A percentile compares a stretch with the other conserved stretches of the same genome.
Conservation (phyloP, 306 rosid species). For the Cucumis hystrix region DNA sequence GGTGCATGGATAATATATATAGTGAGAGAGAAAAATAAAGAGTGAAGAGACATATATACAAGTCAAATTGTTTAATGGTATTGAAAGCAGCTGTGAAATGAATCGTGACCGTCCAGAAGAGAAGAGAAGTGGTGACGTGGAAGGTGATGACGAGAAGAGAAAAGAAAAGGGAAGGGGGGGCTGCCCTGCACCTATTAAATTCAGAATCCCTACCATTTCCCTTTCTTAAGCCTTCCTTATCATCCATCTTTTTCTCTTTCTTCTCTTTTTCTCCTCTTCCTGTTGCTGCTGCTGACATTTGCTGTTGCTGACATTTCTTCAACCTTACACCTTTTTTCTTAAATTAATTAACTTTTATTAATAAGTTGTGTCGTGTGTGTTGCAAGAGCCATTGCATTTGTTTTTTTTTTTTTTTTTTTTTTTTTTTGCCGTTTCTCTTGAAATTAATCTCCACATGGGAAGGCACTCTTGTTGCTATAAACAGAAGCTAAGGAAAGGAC, state of each 20-base stretch:
- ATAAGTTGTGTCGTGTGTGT: too few relatives aligned
- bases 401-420: background rate
- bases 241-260: background rate
- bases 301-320: conserved; percentile 9
- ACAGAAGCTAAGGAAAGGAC: conserved; percentile 42
- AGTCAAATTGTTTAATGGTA: background rate
- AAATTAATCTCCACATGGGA: conserved; percentile 5
- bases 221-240: background rate
- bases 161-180: background rate
- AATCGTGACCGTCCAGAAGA: background rate
- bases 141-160: background rate
- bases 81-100: background rate
- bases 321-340: background rate
- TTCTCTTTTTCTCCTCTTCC: background rate
- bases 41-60: background rate
- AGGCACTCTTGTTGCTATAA: conserved; percentile 31
- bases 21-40: background rate
- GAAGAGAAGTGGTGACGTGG: background rate
- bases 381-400: too few relatives aligned
- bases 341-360: too few relatives aligned
- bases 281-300: background rate
- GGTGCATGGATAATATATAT: conserved; percentile 1
- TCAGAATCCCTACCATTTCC: conserved; percentile 3
- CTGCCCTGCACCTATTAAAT: background rate
- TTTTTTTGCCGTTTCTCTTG: background rate